phyloP scores from a whole-genome alignment of 805 yeast genomes.

The Candida ortonii region DNA sequence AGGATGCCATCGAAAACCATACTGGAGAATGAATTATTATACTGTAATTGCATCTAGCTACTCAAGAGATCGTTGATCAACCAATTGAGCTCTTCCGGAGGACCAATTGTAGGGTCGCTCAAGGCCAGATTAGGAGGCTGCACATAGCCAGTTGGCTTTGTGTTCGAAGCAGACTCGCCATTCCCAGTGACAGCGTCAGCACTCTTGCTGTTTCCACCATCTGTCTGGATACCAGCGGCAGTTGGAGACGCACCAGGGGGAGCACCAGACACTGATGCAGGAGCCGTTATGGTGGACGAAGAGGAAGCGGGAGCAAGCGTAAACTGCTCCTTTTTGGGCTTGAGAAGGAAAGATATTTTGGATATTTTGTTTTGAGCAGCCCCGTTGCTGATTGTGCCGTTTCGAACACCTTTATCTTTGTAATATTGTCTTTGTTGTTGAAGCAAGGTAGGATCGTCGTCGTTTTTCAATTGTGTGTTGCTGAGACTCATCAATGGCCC shows the following conservation, averaged over 20 bases:
- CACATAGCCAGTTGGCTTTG: conserved; percentile 5
- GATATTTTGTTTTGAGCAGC: no score
- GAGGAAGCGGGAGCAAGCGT: conserved; percentile 14
- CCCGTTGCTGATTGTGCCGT: conserved; percentile 12
- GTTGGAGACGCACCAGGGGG: conserved; percentile 11
- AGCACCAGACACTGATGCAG: conserved; percentile 15
- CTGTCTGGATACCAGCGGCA: conserved; percentile 1
- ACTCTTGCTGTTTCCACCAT: conserved; percentile 6
- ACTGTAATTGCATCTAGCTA: no score
- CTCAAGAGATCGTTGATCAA: conserved; percentile 59
- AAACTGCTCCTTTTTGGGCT: conserved; percentile 13
- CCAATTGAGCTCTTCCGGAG: conserved; percentile 70
- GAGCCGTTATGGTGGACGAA: conserved; percentile 19
- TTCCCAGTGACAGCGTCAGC: background rate
- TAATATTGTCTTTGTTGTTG: conserved; percentile 15
- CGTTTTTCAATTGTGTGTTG: conserved; percentile 52
- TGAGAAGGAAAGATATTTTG: conserved; percentile 29
- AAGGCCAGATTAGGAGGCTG: conserved; percentile 26
- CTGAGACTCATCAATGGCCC: conserved; percentile 56
- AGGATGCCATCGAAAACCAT: no score
- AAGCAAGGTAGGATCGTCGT: conserved; percentile 39
- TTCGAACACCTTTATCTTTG: conserved; percentile 1
- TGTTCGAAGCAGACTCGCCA: conserved; percentile 2
- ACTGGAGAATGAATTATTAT: conserved; percentile 3
- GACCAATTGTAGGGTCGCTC: conserved; percentile 30